Base-by-base conservation (phyloP, 1,284 basidiomycete species). In the Pseudomicrostroma phylloplanum region DNA sequence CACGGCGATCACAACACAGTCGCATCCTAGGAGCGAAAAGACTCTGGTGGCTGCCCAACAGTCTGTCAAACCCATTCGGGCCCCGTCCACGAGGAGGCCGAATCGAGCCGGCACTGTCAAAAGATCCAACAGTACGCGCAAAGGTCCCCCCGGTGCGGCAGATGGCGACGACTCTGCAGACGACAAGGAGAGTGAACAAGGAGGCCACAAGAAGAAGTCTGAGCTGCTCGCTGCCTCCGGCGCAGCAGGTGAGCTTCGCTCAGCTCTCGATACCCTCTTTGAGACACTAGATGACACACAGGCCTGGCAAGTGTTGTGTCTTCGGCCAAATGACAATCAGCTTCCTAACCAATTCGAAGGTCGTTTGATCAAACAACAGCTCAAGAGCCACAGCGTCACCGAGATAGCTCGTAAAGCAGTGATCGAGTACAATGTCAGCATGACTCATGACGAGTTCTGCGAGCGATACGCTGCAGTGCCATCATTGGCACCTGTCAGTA, bases 1-100 rank as follows among this genome's bases (percentile, higher is more conserved):
- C 51, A 90, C 90, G 72, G 89, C 89, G 1, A 90, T 97, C 69
- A 88, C 89, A 1, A 94, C 90, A 0, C 89, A 92, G 76, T 87
- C 88, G 0, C 92, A 96, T 77, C 92, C 93, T 0, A 84, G 88
- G 63, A 89, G 92, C 73, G 90, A 96, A 70, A 90, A 93, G 58
- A 96, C 92, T 0, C 92, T 96, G 65, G 91, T 97, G 30, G 86
- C 90, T 0, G 92, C 91, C 0, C 91, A 93, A 77, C 92, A 96
- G 79, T 87, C 88, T 8, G 87, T 94, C 66, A 91, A 91, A 77
- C 93, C 92, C 0, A 91, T 94, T 87, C 86, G 92, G 13, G 87
- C 90, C 0, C 94, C 92, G 0, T 96, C 91, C 39, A 69, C 61
- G 36, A 67, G 68, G 42, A 61, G 69, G 54, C 67, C 68, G 51